A percentile compares a stretch with the other conserved stretches of the same genome.
These are phyloP conservation scores for Rhynchosporium secalis DNA, from an alignment of 2,329 filamentous ascomycete genomes.

Conservation along the genomic window DNA sequence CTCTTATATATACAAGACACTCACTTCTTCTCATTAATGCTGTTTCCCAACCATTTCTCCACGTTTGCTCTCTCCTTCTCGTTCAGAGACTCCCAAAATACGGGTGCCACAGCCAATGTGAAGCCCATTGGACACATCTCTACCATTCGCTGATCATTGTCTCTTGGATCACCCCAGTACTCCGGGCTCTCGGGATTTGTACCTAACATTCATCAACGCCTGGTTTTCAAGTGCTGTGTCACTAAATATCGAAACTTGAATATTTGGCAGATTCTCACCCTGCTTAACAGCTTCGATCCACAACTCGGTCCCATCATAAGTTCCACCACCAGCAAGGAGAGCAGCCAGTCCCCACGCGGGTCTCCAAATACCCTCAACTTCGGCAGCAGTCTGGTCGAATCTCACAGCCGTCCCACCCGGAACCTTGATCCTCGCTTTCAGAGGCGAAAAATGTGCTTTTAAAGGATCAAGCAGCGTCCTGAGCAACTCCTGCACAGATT, in stretches of 20 bases:
- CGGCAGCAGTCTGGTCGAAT: slow-evolving; percentile 75
- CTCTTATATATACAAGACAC: slow-evolving; percentile 16
- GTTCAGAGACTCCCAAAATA: slow-evolving; percentile 55
- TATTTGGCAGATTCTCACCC: not conserved
- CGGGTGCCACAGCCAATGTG: slow-evolving; percentile 64
- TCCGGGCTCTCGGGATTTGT: slow-evolving; percentile 69
- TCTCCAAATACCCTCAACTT: slow-evolving; percentile 60
- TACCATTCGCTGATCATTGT: slow-evolving; percentile 81
- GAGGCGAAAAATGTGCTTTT: slow-evolving; percentile 68
- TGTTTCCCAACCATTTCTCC: slow-evolving; percentile 70
- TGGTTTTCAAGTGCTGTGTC: too few species aligned
- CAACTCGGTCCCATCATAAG: slow-evolving; percentile 62
- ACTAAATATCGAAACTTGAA: not conserved
- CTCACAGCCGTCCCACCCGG: slow-evolving; percentile 70
- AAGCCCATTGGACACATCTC: slow-evolving; percentile 81
- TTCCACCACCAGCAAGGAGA: slow-evolving; percentile 66
- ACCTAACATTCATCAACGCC: slow-evolving; percentile 48
- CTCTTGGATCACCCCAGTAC: slow-evolving; percentile 75
- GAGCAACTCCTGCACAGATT: slow-evolving; percentile 61
- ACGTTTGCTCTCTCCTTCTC: slow-evolving; percentile 64
- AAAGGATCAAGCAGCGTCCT: slow-evolving; percentile 68
- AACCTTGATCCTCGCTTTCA: slow-evolving; percentile 64
- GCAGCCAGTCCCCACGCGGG: slow-evolving; percentile 75
- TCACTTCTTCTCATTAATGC: slow-evolving; percentile 74
- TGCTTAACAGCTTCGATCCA: slow-evolving; percentile 68